These are phyloP conservation scores for Capsella bursapastoris DNA, from an alignment of 345 rosid genomes.

Conservation along the genomic window DNA sequence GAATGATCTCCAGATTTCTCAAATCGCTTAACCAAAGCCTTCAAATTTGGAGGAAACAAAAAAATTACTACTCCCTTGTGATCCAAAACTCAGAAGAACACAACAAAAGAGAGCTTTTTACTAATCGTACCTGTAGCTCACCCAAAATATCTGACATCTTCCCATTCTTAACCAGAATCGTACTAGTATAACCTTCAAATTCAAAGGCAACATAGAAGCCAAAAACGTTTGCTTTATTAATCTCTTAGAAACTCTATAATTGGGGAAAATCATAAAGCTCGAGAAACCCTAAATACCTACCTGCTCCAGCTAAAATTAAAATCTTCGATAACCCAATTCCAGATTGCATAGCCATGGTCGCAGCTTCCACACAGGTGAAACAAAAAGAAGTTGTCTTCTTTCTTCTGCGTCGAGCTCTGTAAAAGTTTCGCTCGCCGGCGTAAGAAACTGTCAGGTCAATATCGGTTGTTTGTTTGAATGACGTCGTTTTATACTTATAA, in stretches of 20 bases:
- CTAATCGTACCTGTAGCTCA: constrained; percentile 71
- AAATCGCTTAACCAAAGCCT: constrained; percentile 65
- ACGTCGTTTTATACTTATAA: constrained; percentile 10
- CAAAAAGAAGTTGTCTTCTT: constrained; percentile 20
- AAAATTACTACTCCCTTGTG: background rate
- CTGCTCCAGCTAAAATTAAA: constrained; percentile 82
- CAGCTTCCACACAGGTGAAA: background rate
- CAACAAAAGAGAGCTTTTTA: constrained; percentile 15
- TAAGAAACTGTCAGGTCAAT: constrained; percentile 19
- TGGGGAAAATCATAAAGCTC: constrained; percentile 8
- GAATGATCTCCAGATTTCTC: constrained; percentile 62
- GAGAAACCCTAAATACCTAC: constrained; percentile 45
- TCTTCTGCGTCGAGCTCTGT: constrained; percentile 25
- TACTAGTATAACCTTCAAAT: constrained; percentile 73
- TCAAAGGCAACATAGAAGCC: background rate
- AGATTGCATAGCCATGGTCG: constrained; percentile 76
- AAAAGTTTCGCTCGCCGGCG: constrained; percentile 32
- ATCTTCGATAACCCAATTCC: constrained; percentile 76
- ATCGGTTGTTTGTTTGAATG: background rate
- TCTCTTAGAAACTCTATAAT: background rate
- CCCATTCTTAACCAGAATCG: constrained; percentile 75
- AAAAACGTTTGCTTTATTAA: background rate
- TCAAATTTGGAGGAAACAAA: constrained; percentile 7
- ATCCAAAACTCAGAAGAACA: constrained; percentile 14
- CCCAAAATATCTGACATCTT: constrained; percentile 80